Conservation (phyloP, 345 rosid species). For the Erucastrum elatum region DNA sequence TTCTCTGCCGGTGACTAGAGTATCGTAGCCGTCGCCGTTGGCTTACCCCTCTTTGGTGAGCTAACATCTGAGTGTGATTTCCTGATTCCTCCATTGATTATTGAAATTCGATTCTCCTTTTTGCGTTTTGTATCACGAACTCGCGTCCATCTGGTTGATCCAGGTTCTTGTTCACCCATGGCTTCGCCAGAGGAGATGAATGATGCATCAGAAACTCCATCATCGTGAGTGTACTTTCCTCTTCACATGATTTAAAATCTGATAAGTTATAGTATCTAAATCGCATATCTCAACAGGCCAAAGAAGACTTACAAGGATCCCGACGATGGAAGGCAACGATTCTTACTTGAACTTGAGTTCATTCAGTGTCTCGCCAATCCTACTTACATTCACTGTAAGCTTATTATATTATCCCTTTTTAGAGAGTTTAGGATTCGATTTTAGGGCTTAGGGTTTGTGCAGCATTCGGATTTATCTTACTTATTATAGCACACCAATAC, state of each 20-base stretch:
- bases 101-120: background rate
- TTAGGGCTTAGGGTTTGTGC: background rate
- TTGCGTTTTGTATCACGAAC: background rate
- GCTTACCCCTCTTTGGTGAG: background rate
- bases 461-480: background rate
- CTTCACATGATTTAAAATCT: background rate
- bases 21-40: background rate
- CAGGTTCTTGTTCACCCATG: conserved; percentile 26
- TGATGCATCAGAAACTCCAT: conserved; percentile 26
- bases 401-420: background rate
- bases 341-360: conserved; percentile 89
- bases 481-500: background rate
- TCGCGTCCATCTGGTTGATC: conserved; percentile 4
- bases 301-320: conserved; percentile 75
- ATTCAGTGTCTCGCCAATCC: conserved; percentile 96
- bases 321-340: conserved; percentile 84
- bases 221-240: conserved; percentile 26
- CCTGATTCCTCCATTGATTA: conserved; percentile 1
- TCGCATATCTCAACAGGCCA: conserved; percentile 42
- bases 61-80: background rate
- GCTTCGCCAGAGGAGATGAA: conserved; percentile 25
- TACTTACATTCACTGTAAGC: conserved; percentile 89
- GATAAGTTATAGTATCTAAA: background rate
- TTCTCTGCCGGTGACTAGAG: background rate
- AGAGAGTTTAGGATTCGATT: background rate